Evolutionary conservation across 495 filamentous ascomycete genomes (phyloP), one percentile per base, ranked within the genome.

Genomic region (Echria macrotheca): DNA sequence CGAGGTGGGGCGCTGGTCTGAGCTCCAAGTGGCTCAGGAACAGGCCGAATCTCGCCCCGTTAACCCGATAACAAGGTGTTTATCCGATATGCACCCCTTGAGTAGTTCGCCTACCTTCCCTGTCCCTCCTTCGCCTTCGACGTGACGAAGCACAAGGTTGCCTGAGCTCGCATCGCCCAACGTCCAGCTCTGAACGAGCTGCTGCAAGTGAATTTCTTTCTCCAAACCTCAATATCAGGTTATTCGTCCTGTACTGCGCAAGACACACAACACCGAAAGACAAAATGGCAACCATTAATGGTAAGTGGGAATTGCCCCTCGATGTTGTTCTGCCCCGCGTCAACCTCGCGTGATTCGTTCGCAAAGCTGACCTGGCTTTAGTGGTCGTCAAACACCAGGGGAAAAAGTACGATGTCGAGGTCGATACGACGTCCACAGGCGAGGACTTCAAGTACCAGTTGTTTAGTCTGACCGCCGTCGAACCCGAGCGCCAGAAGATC

Each of bases 381-480:
- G 91, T 97, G 58, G 77, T 93, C 58, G 85, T 98, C 46, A 97
- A 94, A 68, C 93, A 97, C 66, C 81, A 86, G 58, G 91, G 91
- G 65, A 96, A 95, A 67, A 87, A 87, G 61, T 83, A 97, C 71
- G 83, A 96, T 59, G 80, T 98, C 62, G 90, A 96, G 50, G 79
- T 97, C 53, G 91, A 97, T 64, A 78, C 84, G 36, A 75, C 81
- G 12, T 83, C 87, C 14, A 86, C 80, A 50, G 93, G 91, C 68
- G 93, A 97, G 65, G 85, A 84, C 32, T 87, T 98, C 71, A 98
- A 98, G 60, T 90, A 81, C 61, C 93, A 97, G 64, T 80, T 98
- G 17, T 98, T 84, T 69, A 96, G 90, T 44, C 71, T 98, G 9
- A 98, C 93, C 18, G 89, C 89, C 44, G 94, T 98, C 60, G 93